Base-by-base conservation (phyloP, 2,329 filamentous ascomycete genomes). In the Diaporthe nobilis region DNA sequence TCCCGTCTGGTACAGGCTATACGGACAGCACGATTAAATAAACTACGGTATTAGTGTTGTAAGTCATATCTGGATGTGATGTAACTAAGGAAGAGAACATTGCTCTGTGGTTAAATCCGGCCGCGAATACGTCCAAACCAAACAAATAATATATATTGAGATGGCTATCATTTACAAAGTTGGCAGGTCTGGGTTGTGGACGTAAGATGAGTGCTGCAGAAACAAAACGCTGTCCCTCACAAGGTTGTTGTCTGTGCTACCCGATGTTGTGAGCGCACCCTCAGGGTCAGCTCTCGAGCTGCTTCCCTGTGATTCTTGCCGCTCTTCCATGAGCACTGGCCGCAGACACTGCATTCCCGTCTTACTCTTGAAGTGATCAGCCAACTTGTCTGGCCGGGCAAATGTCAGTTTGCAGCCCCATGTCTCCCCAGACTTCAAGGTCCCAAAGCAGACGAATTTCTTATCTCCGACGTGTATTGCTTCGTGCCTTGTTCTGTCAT, bases 401-500 rank as follows among this genome's bases (percentile, higher is more conserved):
- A 80, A 81, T 2, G 78, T 42, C n/a, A 42, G 70, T n/a, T 75
- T 76, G 61, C 80, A 81, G 7, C 80, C 79, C 80, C 80, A 81
- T 22, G 73, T 73, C 2, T 39, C 55, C 25, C 79, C 80, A 63
- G 78, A 72, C n/a, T 78, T 77, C 20, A 81, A 76, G 7, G 61
- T 61, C 2, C 80, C 80, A 42, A 61, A 55, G 53, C 80, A 81
- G 37, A 75, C 73, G 47, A 79, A 80, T 28, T 75, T 78, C 67
- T 78, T 78, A 5, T 78, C 76, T 3, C 75, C 53, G 28, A 57
- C 76, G 60, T 81, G 80, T 10, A 68, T 74, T 0, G 49, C 71
- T 63, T 79, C 73, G 25, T 81, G 80, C n/a, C 80, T 74, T 28
- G 71, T 55, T 34, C 77, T 77, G 53, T 80, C 79, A 22, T 42